Conservation (phyloP, 2,329 filamentous ascomycete species). For the Pestalotiopsis fici region DNA sequence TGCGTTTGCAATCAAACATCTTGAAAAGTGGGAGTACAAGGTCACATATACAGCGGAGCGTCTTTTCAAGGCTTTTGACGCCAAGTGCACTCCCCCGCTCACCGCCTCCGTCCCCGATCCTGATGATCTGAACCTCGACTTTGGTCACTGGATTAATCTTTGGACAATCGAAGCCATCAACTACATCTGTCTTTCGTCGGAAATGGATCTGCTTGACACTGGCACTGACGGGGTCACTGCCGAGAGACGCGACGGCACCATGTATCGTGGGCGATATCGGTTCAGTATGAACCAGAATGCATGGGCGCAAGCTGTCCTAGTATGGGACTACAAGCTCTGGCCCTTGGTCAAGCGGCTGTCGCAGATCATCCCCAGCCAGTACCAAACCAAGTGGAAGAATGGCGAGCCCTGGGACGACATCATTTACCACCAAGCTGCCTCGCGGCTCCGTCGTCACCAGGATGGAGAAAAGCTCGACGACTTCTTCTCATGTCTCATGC, state of each 20-base stretch:
- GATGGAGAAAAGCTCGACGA: neutral
- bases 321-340: neutral
- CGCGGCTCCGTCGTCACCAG: neutral
- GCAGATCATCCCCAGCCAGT: neutral
- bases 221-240: neutral
- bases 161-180: constrained; percentile 6
- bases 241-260: neutral
- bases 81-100: neutral
- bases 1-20: constrained; percentile 1
- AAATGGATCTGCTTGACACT: neutral
- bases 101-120: neutral
- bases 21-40: constrained; percentile 7
- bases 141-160: constrained; percentile 12
- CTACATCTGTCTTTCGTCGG: neutral
- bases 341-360: neutral
- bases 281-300: neutral
- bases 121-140: constrained; percentile 18
- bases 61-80: neutral
- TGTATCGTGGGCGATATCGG: neutral
- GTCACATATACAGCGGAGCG: neutral
- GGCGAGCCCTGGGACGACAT: neutral
- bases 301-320: neutral
- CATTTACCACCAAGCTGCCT: neutral
- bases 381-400: neutral
- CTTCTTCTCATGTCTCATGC: neutral